These are phyloP conservation scores for Globisporangium perplexum DNA, from an alignment of 352 stramenopile genomes.

Conservation along the genomic window DNA sequence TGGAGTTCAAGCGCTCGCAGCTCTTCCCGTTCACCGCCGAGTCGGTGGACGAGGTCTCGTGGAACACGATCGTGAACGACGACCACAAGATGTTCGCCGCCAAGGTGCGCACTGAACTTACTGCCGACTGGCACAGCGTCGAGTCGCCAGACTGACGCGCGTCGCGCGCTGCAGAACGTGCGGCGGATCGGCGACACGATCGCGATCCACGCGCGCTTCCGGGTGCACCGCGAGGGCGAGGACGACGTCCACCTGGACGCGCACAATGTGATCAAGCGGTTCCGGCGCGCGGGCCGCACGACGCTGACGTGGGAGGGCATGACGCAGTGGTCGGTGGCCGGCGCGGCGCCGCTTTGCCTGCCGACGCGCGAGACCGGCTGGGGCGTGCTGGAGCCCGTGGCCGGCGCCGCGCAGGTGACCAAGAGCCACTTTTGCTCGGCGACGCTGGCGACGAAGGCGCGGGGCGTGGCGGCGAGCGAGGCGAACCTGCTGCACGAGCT, in stretches of 20 bases:
- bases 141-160: background rate
- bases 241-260: constrained; percentile 5
- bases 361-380: constrained; percentile 11
- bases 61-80: constrained; percentile 4
- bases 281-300: background rate
- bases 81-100: background rate
- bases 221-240: constrained; percentile 4
- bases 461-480: background rate
- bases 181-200: constrained; percentile 3
- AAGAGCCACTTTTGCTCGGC: constrained; percentile 3
- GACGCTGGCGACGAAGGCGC: constrained; percentile 2
- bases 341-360: background rate
- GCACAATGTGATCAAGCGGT: constrained; percentile 10
- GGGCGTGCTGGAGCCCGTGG: constrained; percentile 3
- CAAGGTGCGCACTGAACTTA: constrained; percentile 1
- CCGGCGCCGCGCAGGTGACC: background rate
- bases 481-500: constrained; percentile 8
- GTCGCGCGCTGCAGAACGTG: background rate
- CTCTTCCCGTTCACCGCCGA: constrained; percentile 7
- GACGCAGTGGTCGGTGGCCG: constrained; percentile 8
- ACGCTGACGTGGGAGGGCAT: constrained; percentile 8
- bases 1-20: constrained; percentile 8
- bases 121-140: too few species aligned
- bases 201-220: constrained; percentile 5
- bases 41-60: constrained; percentile 6